Percentiles rank a stretch among this genome's conserved stretches.
phyloP scores from a whole-genome alignment of 345 rosid genomes.

The Brassica nigra region DNA sequence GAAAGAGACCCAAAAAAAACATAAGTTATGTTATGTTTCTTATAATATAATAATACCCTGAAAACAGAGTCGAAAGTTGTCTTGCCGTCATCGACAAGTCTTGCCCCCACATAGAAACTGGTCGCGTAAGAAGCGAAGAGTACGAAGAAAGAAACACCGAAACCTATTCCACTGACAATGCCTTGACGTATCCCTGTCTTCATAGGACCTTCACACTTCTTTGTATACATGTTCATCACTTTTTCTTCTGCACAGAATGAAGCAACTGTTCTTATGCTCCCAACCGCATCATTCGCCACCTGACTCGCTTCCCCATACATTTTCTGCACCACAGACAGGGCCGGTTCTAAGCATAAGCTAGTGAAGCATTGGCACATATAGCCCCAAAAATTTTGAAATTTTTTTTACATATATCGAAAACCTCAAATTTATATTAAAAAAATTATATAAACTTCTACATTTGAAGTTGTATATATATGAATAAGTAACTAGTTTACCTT shows the following conservation, averaged over 20 bases:
- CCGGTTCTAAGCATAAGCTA: background rate
- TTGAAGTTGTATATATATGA: background rate
- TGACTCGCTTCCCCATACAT: slow-evolving; percentile 92
- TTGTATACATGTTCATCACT: slow-evolving; percentile 70
- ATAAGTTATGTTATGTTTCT: background rate
- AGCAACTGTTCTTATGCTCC: slow-evolving; percentile 88
- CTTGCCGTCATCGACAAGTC: slow-evolving; percentile 54
- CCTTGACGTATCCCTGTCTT: slow-evolving; percentile 72
- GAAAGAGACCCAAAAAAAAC: background rate
- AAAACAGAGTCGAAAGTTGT: slow-evolving; percentile 63
- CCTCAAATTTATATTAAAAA: no score
- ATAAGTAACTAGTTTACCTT: slow-evolving; percentile 49
- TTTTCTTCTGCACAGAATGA: slow-evolving; percentile 93
- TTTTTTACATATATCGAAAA: no score
- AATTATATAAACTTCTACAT: no score
- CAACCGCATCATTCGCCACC: slow-evolving; percentile 89
- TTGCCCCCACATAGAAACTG: slow-evolving; percentile 79
- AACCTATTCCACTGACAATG: slow-evolving; percentile 66
- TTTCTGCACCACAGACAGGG: slow-evolving; percentile 43
- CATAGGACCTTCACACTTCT: slow-evolving; percentile 82
- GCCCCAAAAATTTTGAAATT: background rate
- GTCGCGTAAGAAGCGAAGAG: slow-evolving; percentile 59
- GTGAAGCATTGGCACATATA: background rate
- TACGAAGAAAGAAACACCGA: slow-evolving; percentile 71
- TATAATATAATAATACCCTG: slow-evolving; percentile 41